These are phyloP conservation scores for Monilinia aucupariae DNA, from an alignment of 2,329 filamentous ascomycete genomes.

Conservation along the genomic window DNA sequence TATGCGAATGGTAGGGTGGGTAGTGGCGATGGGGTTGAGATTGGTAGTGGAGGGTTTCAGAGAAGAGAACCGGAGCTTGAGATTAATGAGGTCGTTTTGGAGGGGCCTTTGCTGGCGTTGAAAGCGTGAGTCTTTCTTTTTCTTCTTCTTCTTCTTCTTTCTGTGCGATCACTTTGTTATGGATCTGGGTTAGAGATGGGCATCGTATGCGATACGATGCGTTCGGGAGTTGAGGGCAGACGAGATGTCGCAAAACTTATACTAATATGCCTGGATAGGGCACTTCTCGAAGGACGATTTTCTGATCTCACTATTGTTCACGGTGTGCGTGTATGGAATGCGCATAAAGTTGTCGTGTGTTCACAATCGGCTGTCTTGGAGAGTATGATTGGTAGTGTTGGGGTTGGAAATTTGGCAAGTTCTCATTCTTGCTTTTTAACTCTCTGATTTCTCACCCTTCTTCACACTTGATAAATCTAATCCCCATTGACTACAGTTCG, in stretches of 20 bases:
- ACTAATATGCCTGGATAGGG: conserved; percentile 15
- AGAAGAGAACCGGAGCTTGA: background rate
- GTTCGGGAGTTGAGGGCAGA: background rate
- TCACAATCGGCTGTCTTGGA: conserved; percentile 27
- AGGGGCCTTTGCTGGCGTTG: conserved; percentile 3
- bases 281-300: conserved; percentile 26
- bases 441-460: background rate
- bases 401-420: background rate
- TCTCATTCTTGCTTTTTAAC: background rate
- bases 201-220: too few relatives aligned
- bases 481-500: background rate
- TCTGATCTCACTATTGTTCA: conserved; percentile 28
- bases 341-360: conserved; percentile 28
- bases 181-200: too few relatives aligned
- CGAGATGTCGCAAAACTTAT: background rate
- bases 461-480: background rate
- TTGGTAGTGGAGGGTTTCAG: background rate
- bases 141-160: background rate
- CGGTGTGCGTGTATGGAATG: conserved; percentile 23
- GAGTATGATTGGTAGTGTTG: conserved; percentile 17
- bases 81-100: conserved; percentile 5
- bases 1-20: background rate
- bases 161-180: background rate
- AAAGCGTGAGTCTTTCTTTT: background rate
- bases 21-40: background rate